Conservation (phyloP, 768 basidiomycete genomes). For the Hypsizygus marmoreus region DNA sequence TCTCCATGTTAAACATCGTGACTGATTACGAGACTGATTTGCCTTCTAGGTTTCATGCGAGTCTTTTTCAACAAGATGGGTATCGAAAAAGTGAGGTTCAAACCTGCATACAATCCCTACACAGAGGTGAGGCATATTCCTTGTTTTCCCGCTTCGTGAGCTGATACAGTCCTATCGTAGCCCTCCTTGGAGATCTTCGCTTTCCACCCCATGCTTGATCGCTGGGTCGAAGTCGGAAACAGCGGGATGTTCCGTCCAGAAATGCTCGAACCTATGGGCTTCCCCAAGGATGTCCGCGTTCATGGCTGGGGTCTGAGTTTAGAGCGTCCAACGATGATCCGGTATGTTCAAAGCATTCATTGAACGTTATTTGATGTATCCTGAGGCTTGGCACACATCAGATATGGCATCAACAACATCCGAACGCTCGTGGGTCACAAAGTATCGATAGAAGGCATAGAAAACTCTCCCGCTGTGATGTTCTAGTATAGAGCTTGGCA, state of each 20-base stretch:
- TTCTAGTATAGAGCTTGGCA: constrained; percentile 55
- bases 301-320: constrained; percentile 96
- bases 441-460: constrained; percentile 86
- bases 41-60: constrained; percentile 85
- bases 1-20: background rate
- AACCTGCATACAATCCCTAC: constrained; percentile 98
- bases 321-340: constrained; percentile 98
- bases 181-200: constrained; percentile 98
- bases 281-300: constrained; percentile 94
- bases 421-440: constrained; percentile 97
- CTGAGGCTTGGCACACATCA: constrained; percentile 38
- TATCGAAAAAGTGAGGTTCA: constrained; percentile 91
- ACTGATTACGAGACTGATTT: background rate
- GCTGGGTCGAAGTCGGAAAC: constrained; percentile 98
- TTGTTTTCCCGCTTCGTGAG: constrained; percentile 2
- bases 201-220: constrained; percentile 90
- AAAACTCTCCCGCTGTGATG: constrained; percentile 87
- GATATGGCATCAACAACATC: constrained; percentile 97
- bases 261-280: constrained; percentile 99
- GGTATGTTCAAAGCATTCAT: constrained; percentile 48
- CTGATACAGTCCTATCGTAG: constrained; percentile 37
- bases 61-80: constrained; percentile 99
- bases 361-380: background rate
- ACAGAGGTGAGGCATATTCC: constrained; percentile 67
- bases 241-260: constrained; percentile 99